Evolutionary conservation across 352 stramenopile genomes (phyloP).

Genomic region (Globisporangium recalcitrans): DNA sequence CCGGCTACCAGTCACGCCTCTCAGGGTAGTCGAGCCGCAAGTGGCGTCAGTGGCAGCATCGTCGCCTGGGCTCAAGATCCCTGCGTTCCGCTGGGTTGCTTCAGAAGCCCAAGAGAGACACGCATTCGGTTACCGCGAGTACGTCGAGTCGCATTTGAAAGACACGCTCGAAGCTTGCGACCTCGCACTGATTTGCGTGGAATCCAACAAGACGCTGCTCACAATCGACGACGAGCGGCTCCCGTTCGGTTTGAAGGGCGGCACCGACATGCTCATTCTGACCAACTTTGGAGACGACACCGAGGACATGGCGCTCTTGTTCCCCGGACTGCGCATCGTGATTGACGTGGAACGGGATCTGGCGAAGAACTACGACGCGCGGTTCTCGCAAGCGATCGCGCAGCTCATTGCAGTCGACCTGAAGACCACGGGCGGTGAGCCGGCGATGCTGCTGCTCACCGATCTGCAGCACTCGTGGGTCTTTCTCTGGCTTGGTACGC

Average conservation of each 20-base stretch:
- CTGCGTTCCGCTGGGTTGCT: background rate
- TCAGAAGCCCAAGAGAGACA: background rate
- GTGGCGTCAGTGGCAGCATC: background rate
- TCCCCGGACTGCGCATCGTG: conserved; percentile 8
- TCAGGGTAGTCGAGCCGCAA: background rate
- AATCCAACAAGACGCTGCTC: conserved; percentile 9
- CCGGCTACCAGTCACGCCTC: background rate
- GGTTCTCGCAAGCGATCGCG: conserved; percentile 6
- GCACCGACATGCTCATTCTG: conserved; percentile 11
- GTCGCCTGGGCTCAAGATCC: background rate
- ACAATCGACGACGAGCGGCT: conserved; percentile 9
- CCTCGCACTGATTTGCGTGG: conserved; percentile 6
- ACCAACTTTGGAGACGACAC: conserved; percentile 12
- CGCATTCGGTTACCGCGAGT: conserved; percentile 11
- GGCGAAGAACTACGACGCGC: conserved; percentile 2
- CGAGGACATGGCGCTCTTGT: conserved; percentile 5
- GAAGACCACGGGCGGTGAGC: conserved; percentile 5
- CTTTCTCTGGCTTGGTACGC: conserved; percentile 11
- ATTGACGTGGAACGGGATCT: conserved; percentile 4
- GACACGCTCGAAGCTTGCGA: conserved; percentile 5
- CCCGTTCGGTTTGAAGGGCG: conserved; percentile 5
- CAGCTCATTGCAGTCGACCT: conserved; percentile 9
- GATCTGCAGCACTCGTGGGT: conserved; percentile 9
- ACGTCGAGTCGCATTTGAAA: conserved; percentile 3
- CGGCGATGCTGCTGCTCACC: conserved; percentile 9